phyloP scores from a whole-genome alignment of 306 rosid species.

The Carpinus viminea region DNA sequence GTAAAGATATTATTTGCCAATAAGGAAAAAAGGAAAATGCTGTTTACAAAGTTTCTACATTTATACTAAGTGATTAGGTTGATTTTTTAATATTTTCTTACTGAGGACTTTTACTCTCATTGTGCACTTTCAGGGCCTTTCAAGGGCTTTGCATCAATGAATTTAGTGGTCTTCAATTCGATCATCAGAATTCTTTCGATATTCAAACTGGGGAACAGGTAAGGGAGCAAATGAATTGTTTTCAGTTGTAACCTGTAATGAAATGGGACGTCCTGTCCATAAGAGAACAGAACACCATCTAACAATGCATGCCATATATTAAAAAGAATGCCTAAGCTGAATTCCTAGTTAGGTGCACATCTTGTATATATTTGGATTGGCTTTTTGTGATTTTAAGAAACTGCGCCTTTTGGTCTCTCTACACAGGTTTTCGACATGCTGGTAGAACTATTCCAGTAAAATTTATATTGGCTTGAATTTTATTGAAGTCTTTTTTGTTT shows the following conservation, averaged over 20 bases:
- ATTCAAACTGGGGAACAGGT: conserved; percentile 94
- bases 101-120: conserved; percentile 24
- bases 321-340: neutral
- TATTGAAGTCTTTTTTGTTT: neutral
- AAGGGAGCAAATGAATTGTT: conserved; percentile 25
- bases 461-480: neutral
- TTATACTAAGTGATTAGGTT: neutral
- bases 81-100: conserved; percentile 8
- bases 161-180: conserved; percentile 82
- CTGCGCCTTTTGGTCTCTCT: neutral
- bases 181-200: conserved; percentile 78
- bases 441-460: neutral
- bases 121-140: conserved; percentile 77
- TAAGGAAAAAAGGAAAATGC: neutral
- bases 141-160: conserved; percentile 95
- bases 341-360: too few relatives aligned
- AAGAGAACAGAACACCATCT: neutral
- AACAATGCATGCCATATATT: neutral
- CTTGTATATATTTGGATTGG: too few relatives aligned
- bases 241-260: neutral
- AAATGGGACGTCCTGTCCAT: conserved; percentile 18
- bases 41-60: neutral
- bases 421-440: neutral
- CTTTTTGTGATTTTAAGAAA: too few relatives aligned
- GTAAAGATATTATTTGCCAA: conserved; percentile 43